phyloP scores from a whole-genome alignment of 2,329 filamentous ascomycete species.

The Cladosporium sp. region DNA sequence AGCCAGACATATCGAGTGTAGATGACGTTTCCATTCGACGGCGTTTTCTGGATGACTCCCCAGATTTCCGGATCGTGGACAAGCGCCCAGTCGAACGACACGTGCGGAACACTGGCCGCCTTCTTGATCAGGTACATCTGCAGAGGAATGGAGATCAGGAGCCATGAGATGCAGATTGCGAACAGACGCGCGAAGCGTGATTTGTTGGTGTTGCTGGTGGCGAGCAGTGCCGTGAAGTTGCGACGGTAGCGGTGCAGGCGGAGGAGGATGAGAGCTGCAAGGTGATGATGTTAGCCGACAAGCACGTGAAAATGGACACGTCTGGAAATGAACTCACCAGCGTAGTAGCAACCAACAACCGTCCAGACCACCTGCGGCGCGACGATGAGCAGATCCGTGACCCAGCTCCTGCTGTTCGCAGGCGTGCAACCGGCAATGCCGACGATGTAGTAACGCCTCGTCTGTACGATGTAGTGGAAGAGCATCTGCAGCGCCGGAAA shows the following conservation, averaged over 20 bases:
- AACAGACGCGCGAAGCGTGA: constrained; percentile 64
- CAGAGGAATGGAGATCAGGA: constrained; percentile 55
- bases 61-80: constrained; percentile 54
- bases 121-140: constrained; percentile 52
- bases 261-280: constrained; percentile 57
- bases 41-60: constrained; percentile 50
- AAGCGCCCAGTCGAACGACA: constrained; percentile 49
- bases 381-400: constrained; percentile 53
- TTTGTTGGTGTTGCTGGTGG: constrained; percentile 54
- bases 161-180: constrained; percentile 54
- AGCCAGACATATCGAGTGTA: constrained; percentile 62
- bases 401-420: constrained; percentile 58
- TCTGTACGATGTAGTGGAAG: constrained; percentile 61
- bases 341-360: constrained; percentile 56
- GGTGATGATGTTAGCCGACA: neutral
- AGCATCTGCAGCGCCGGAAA: constrained; percentile 57
- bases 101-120: constrained; percentile 36
- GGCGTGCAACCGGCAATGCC: constrained; percentile 61
- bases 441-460: constrained; percentile 58
- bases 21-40: constrained; percentile 45
- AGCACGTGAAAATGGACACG: neutral
- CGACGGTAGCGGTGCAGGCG: constrained; percentile 62
- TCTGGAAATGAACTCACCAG: constrained; percentile 47
- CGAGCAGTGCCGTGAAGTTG: constrained; percentile 58
- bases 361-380: constrained; percentile 60